phyloP scores from a whole-genome alignment of 1,284 basidiomycete genomes.

The Dichomitus squalens region DNA sequence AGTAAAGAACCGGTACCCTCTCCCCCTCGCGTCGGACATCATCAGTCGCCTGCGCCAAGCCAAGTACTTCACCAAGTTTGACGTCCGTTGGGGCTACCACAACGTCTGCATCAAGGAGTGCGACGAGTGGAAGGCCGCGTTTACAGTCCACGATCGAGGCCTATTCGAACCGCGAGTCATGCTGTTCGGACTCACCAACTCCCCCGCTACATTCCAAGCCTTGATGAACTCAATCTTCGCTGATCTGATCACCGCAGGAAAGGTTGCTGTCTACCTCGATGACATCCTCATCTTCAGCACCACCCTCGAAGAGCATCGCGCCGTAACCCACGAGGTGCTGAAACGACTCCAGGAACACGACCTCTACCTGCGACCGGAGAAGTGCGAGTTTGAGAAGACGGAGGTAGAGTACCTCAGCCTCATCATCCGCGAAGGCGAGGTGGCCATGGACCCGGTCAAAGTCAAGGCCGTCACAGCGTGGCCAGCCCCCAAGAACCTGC shows the following conservation, averaged over 20 bases:
- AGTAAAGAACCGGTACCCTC: background rate
- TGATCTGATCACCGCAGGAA: conserved; percentile 19
- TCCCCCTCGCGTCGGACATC: background rate
- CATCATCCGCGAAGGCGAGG: conserved; percentile 29
- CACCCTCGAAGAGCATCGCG: background rate
- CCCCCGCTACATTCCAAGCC: conserved; percentile 31
- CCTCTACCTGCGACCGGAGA: background rate
- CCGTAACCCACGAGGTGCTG: background rate
- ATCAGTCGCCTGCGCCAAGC: conserved; percentile 16
- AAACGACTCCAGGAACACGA: background rate
- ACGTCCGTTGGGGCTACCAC: conserved; percentile 32
- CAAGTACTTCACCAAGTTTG: conserved; percentile 37
- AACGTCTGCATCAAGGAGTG: conserved; percentile 24
- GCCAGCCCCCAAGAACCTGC: conserved; percentile 34
- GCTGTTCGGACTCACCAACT: conserved; percentile 37
- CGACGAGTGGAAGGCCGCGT: conserved; percentile 24
- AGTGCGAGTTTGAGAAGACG: conserved; percentile 27
- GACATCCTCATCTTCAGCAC: conserved; percentile 29
- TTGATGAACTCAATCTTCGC: conserved; percentile 29
- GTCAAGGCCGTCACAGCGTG: conserved; percentile 38
- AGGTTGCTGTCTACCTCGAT: conserved; percentile 29
- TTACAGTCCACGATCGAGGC: conserved; percentile 19
- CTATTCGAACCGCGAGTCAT: conserved; percentile 35
- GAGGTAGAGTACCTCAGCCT: conserved; percentile 42
- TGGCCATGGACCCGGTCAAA: conserved; percentile 43